Evolutionary conservation across 2,329 filamentous ascomycete species (phyloP).

Genomic region (Alternaria consortialis): DNA sequence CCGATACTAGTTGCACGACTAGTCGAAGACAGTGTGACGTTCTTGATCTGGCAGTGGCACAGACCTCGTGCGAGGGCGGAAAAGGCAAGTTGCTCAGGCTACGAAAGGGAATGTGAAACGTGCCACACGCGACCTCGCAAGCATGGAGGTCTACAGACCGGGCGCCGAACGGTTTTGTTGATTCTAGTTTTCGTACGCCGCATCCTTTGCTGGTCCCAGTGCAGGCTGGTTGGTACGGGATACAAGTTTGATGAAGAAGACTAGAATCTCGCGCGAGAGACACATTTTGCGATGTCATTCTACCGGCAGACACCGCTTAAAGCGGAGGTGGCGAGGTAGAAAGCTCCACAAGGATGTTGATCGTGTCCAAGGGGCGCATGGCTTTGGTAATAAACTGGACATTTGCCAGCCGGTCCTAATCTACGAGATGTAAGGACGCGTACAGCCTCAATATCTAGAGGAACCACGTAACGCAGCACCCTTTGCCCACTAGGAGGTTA

Average conservation of each 20-base stretch:
- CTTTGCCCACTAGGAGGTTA: not conserved
- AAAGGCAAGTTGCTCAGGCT: slow-evolving; percentile 13
- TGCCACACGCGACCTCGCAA: slow-evolving; percentile 18
- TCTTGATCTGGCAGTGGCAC: slow-evolving; percentile 5
- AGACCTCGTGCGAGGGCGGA: slow-evolving; percentile 8
- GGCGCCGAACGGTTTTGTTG: slow-evolving; percentile 13
- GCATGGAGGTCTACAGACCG: slow-evolving; percentile 8
- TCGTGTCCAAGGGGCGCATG: slow-evolving; percentile 20
- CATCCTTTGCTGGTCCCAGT: not conserved
- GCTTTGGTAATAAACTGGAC: slow-evolving; percentile 24
- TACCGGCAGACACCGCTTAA: slow-evolving; percentile 8
- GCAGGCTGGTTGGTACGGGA: not conserved
- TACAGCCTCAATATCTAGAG: slow-evolving; percentile 18
- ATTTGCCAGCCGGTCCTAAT: slow-evolving; percentile 24
- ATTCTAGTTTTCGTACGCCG: slow-evolving; percentile 4
- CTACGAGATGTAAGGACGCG: slow-evolving; percentile 12
- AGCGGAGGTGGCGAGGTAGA: slow-evolving; percentile 13
- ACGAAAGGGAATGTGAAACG: slow-evolving; percentile 7
- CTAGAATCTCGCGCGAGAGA: not conserved
- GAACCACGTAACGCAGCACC: slow-evolving; percentile 12
- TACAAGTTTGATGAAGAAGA: too few species aligned
- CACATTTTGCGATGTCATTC: slow-evolving; percentile 3
- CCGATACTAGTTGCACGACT: not conserved
- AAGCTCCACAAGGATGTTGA: slow-evolving; percentile 20
- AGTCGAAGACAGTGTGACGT: slow-evolving; percentile 5